Conservation (phyloP, 441 rosid species). For the Geranium incanum region DNA sequence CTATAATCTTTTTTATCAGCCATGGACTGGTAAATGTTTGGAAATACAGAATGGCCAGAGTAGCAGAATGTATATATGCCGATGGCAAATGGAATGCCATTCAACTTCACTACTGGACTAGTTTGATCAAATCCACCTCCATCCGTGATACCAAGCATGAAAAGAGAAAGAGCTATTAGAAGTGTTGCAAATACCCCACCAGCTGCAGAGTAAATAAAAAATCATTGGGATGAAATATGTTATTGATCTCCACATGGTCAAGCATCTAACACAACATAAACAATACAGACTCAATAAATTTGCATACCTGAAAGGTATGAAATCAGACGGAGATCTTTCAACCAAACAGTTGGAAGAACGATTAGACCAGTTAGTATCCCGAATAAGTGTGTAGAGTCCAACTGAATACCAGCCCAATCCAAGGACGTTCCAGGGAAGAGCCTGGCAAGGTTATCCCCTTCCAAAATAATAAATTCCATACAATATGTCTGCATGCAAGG, state of each 20-base stretch:
- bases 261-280: not conserved
- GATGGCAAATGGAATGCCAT: conserved; percentile 70
- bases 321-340: conserved; percentile 65
- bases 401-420: conserved; percentile 41
- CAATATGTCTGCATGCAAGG: conserved; percentile 22
- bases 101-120: conserved; percentile 57
- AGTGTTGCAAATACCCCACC: conserved; percentile 71
- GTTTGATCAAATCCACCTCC: conserved; percentile 68
- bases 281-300: not conserved
- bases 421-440: conserved; percentile 71
- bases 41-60: conserved; percentile 79
- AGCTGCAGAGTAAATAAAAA: conserved; percentile 37
- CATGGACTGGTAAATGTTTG: conserved; percentile 91
- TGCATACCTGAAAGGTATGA: conserved; percentile 74
- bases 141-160: conserved; percentile 43
- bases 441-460: conserved; percentile 77
- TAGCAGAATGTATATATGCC: conserved; percentile 78
- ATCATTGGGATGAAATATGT: not conserved
- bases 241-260: not conserved
- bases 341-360: conserved; percentile 77
- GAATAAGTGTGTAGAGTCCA: conserved; percentile 66
- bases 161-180: conserved; percentile 48
- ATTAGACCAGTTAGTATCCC: conserved; percentile 62
- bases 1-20: conserved; percentile 70
- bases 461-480: conserved; percentile 42